Percentiles rank a stretch among this genome's conserved stretches.
Conservation (phyloP, 768 basidiomycete species). For the Thelephora ganbajun region DNA sequence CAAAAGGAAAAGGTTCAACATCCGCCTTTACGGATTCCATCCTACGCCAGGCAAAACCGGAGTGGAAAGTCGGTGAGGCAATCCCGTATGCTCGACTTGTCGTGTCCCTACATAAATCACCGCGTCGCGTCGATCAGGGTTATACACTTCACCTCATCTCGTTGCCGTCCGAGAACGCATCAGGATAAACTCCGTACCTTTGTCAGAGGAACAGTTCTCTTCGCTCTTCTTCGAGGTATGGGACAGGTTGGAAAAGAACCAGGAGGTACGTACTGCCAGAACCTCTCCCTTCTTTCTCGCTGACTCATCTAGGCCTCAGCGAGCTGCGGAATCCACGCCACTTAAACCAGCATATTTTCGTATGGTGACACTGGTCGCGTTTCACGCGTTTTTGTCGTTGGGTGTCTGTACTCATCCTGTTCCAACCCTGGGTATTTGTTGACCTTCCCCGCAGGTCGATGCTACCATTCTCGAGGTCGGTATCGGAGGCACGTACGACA, state of each 20-base stretch:
- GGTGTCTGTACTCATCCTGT: constrained; percentile 24
- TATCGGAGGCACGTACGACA: constrained; percentile 87
- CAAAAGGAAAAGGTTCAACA: constrained; percentile 97
- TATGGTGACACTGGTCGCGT: constrained; percentile 85
- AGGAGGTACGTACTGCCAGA: constrained; percentile 29
- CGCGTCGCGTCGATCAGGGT: constrained; percentile 31
- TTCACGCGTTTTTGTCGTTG: constrained; percentile 71
- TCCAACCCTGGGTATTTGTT: background rate
- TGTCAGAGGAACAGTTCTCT: constrained; percentile 81
- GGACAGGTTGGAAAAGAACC: constrained; percentile 61
- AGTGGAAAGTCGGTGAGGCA: constrained; percentile 66
- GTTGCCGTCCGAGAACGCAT: constrained; percentile 94
- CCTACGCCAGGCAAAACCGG: constrained; percentile 56
- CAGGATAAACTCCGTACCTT: constrained; percentile 78
- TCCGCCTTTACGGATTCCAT: constrained; percentile 87
- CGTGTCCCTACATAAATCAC: background rate
- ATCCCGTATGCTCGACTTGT: background rate
- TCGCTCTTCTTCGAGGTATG: constrained; percentile 94
- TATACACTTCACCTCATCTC: constrained; percentile 95
- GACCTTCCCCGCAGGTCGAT: constrained; percentile 37
- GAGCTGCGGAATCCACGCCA: constrained; percentile 35
- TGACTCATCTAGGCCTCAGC: constrained; percentile 18
- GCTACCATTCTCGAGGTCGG: constrained; percentile 95
- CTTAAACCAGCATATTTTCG: constrained; percentile 88
- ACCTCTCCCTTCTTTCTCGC: background rate